Percentiles rank a stretch among this genome's conserved stretches.
Evolutionary conservation across 2,329 filamentous ascomycete species (phyloP).

Genomic region (Alternaria longipes): DNA sequence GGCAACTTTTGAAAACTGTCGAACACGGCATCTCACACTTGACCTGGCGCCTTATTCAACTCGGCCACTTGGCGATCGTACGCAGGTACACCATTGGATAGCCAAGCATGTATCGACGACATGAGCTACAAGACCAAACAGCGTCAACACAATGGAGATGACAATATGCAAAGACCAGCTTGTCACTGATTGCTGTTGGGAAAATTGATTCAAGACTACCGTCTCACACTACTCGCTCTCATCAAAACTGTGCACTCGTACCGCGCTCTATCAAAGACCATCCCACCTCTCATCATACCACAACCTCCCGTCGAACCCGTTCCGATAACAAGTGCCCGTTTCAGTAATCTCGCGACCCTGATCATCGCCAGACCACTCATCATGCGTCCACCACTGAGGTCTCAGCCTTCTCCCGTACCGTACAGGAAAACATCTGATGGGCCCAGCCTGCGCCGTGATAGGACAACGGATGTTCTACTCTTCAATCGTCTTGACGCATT

Average conservation of each 20-base stretch:
- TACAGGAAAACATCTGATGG: neutral
- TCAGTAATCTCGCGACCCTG: neutral
- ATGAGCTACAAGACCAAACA: neutral
- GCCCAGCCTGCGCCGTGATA: no score
- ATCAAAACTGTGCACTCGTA: neutral
- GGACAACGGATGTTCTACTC: constrained; percentile 62
- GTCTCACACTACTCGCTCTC: neutral
- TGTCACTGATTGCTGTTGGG: neutral
- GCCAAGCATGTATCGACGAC: neutral
- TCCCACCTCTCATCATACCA: neutral
- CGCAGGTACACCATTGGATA: neutral
- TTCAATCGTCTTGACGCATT: constrained; percentile 95
- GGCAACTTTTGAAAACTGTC: neutral
- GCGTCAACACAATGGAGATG: neutral
- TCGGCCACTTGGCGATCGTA: neutral
- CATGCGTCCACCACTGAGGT: neutral
- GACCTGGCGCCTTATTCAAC: neutral
- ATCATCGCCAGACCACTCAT: neutral
- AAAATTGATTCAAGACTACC: neutral
- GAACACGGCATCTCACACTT: neutral
- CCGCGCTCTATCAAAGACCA: neutral
- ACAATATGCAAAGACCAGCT: fast-evolving
- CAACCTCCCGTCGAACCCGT: neutral
- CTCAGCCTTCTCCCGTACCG: neutral
- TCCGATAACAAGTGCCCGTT: neutral